Evolutionary conservation across 768 basidiomycete species (phyloP), one percentile per base, ranked within the genome.

Genomic region (Asterophora parasitica): DNA sequence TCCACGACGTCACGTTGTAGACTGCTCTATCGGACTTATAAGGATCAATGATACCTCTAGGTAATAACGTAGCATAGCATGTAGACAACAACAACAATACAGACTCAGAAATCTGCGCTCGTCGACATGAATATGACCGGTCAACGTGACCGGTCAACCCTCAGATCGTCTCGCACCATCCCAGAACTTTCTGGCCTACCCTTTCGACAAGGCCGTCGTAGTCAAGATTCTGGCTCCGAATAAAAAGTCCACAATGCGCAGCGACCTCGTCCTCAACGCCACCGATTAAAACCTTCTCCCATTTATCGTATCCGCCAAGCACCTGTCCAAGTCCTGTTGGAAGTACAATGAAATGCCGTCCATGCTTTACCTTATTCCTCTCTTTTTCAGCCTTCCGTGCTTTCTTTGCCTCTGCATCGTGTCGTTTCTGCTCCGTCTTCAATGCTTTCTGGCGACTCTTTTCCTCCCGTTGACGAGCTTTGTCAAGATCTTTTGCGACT

Each of bases 191-290:
- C 7, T 53, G 54, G 11, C 67, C 73, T 9, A 78, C 77, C 30
- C 66, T 66, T 36, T 72, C 69, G 4, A 81, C 69, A 28, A 81
- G 61, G 11, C 51, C 66, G 23, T 75, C 70, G 56, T 82, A 82
- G 10, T 74, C 75, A 51, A 74, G 52, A 59, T 82, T 81, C 52
- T 70, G 68, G 2, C 58, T 57, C 3, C 67, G 70, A 40, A 79
- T 75, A 52, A 81, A 81, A 10, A 82, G 53, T 32, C 78, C 80
- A 39, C 65, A 67, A 60, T 82, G 80, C 1, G 80, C 80, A 7
- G 62, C 71, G 6, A 82, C 80, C 56, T 82, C 80, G 54, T 79
- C 77, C 4, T 71, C 61, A 8, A 71, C 77, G 3, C 76, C 78
- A 6, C 53, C 68, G 30, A 82, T 74, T n/a, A 63, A 35, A 0